A percentile compares a stretch with the other conserved stretches of the same genome.
Evolutionary conservation across 805 yeast species (phyloP).

Genomic region (Kodamaea neixiangensis): DNA sequence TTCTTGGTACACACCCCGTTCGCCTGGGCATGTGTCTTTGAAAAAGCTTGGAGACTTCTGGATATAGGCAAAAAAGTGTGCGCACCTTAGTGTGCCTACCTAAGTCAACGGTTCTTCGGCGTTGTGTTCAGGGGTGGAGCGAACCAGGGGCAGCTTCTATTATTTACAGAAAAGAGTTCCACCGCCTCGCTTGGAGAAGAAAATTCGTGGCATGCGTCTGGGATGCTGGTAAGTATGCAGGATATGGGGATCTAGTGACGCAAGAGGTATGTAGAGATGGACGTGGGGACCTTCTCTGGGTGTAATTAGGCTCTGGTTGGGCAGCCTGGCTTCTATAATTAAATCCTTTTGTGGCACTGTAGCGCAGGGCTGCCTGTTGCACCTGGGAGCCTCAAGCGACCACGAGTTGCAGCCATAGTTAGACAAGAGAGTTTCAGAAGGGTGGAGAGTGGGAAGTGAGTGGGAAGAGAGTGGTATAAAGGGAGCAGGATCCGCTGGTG

Average conservation of each 20-base stretch:
- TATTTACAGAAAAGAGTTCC: not conserved
- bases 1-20: not conserved
- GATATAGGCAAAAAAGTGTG: no score
- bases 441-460: not conserved
- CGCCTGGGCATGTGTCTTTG: not conserved
- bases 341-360: not conserved
- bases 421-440: not conserved
- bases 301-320: no score
- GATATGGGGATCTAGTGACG: not conserved
- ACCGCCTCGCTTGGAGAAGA: not conserved
- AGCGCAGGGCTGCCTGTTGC: not conserved
- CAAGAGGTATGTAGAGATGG: not conserved
- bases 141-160: not conserved
- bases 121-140: not conserved
- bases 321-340: not conserved
- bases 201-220: not conserved
- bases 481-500: not conserved
- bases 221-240: not conserved
- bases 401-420: not conserved
- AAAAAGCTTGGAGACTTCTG: no score
- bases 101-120: not conserved
- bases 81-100: not conserved
- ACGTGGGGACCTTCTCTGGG: not conserved
- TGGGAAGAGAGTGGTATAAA: not conserved
- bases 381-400: not conserved